These are phyloP conservation scores for Scheffersomyces segobiensis DNA, from an alignment of 1,139 yeast genomes.

Conservation along the genomic window DNA sequence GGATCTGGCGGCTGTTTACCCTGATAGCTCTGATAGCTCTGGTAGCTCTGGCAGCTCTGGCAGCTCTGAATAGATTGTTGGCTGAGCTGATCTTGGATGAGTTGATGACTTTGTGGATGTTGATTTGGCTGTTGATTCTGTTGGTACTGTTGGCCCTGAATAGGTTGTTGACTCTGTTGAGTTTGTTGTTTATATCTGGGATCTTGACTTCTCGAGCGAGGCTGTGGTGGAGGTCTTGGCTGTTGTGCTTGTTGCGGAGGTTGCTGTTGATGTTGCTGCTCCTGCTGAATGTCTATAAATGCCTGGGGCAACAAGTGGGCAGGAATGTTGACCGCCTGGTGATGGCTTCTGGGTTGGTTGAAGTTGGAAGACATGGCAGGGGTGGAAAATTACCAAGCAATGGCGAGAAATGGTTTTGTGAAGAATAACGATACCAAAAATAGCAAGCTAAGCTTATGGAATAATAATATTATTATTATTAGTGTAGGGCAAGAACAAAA, in stretches of 20 bases:
- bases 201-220: conserved; percentile 3
- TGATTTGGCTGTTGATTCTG: conserved; percentile 4
- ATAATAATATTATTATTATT: too few relatives aligned
- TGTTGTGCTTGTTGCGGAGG: conserved; percentile 7
- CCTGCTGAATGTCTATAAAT: conserved; percentile 17
- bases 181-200: conserved; percentile 3
- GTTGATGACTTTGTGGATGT: neutral
- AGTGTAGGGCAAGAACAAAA: neutral
- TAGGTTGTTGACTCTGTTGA: conserved; percentile 6
- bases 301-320: conserved; percentile 39
- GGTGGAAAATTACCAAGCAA: neutral
- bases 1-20: conserved; percentile 3
- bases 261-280: conserved; percentile 8
- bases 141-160: neutral
- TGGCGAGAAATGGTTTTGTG: neutral
- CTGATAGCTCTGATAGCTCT: conserved; percentile 1
- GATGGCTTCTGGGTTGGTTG: neutral
- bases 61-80: neutral
- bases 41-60: conserved; percentile 8
- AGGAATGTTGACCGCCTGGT: conserved; percentile 23
- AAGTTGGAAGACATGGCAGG: neutral
- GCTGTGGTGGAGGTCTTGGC: conserved; percentile 4
- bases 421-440: neutral
- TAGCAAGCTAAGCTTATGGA: neutral
- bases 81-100: too few relatives aligned